Evolutionary conservation across 164 flowering plant species (phyloP).

Genomic region (Tinospora cordifolia): DNA sequence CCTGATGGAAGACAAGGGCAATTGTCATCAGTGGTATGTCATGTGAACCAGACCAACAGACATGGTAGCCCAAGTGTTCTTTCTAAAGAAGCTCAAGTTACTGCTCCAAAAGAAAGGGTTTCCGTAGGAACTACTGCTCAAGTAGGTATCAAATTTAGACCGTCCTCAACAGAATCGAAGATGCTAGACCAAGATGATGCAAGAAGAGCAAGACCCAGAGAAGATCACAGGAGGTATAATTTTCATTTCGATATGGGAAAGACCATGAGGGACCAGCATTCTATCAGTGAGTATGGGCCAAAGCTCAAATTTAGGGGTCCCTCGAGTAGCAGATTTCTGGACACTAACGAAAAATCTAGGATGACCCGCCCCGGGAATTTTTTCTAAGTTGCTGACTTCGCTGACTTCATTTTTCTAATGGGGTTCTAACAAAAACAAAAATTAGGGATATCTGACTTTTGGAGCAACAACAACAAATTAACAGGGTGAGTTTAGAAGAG

Average conservation of each 20-base stretch:
- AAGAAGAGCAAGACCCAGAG: slow-evolving; percentile 23
- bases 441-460: slow-evolving; percentile 23
- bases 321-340: slow-evolving; percentile 12
- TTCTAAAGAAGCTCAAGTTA: slow-evolving; percentile 25
- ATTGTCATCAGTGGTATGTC: slow-evolving; percentile 18
- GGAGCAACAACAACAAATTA: slow-evolving; percentile 35
- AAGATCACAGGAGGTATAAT: slow-evolving; percentile 26
- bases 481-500: slow-evolving; percentile 29
- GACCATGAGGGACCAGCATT: slow-evolving; percentile 28
- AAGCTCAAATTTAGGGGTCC: slow-evolving; percentile 75
- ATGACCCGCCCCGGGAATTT: slow-evolving; percentile 18
- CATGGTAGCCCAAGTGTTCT: slow-evolving; percentile 8
- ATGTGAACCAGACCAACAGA: slow-evolving; percentile 19
- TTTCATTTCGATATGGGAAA: slow-evolving; percentile 24
- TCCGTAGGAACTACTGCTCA: slow-evolving; percentile 29
- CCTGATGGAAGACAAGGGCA: slow-evolving; percentile 31
- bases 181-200: slow-evolving; percentile 21
- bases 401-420: slow-evolving; percentile 34
- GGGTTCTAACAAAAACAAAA: slow-evolving; percentile 48
- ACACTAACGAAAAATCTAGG: slow-evolving; percentile 18
- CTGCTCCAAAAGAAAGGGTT: slow-evolving; percentile 25
- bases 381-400: slow-evolving; percentile 26
- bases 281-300: slow-evolving; percentile 38
- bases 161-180: background rate
- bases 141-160: slow-evolving; percentile 35